Percentiles rank a stretch among this genome's conserved stretches.
Conservation (phyloP, 1,139 yeast species). For the Geotrichum europaeum region DNA sequence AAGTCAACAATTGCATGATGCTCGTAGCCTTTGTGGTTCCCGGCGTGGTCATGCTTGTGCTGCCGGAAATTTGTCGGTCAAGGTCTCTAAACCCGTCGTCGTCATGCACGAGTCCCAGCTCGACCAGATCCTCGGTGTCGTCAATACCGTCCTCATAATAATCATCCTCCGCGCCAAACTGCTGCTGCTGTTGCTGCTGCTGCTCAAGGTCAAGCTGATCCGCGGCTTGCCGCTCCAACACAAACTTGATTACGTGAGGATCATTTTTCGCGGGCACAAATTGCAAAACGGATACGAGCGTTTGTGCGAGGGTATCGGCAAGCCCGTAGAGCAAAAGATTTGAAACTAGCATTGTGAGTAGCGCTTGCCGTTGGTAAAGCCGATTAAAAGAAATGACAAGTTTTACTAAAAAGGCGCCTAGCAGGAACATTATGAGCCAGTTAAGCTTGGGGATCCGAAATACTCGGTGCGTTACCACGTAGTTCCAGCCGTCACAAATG, state of each 20-base stretch:
- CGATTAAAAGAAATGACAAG: constrained; percentile 35
- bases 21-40: constrained; percentile 31
- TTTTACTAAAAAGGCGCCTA: constrained; percentile 31
- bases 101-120: constrained; percentile 29
- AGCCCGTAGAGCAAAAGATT: constrained; percentile 78
- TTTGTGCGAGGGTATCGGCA: constrained; percentile 86
- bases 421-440: constrained; percentile 32
- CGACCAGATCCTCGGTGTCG: constrained; percentile 31
- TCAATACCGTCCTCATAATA: constrained; percentile 3
- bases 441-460: constrained; percentile 33
- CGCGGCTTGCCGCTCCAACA: constrained; percentile 34
- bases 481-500: not conserved
- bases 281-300: constrained; percentile 39
- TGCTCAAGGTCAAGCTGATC: constrained; percentile 3
- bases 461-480: constrained; percentile 22
- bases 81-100: constrained; percentile 22
- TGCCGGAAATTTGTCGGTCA: not conserved
- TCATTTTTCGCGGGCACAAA: constrained; percentile 26
- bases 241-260: constrained; percentile 22
- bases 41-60: constrained; percentile 28
- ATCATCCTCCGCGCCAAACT: not conserved
- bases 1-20: not conserved
- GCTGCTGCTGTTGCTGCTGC: not conserved
- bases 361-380: constrained; percentile 60
- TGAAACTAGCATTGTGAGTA: constrained; percentile 75